A percentile compares a stretch with the other conserved stretches of the same genome.
phyloP scores from a whole-genome alignment of 192 early-diverging fungal genomes.

The Backusella australiensis region DNA sequence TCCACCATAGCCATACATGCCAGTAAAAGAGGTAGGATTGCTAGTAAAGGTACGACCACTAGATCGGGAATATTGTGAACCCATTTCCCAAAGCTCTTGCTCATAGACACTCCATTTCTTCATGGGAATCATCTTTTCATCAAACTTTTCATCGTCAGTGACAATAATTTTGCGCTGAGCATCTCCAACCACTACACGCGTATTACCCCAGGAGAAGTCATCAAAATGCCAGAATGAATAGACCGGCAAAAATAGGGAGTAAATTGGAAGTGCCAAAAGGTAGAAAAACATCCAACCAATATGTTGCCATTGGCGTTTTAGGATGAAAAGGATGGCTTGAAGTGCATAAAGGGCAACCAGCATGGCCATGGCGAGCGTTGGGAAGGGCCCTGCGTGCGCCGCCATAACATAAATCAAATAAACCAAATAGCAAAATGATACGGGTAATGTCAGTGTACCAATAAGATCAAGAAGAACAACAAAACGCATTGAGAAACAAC shows the following conservation, averaged over 20 bases:
- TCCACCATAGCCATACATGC: not conserved
- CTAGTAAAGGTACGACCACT: slow-evolving; percentile 35
- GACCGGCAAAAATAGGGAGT: slow-evolving; percentile 86
- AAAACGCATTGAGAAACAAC: slow-evolving; percentile 98
- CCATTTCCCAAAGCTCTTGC: slow-evolving; percentile 70
- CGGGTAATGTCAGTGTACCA: slow-evolving; percentile 74
- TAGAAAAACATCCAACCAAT: slow-evolving; percentile 90
- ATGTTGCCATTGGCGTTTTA: slow-evolving; percentile 79
- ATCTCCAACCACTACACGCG: slow-evolving; percentile 78
- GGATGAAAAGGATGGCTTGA: slow-evolving; percentile 80
- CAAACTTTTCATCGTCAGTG: slow-evolving; percentile 77
- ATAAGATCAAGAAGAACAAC: slow-evolving; percentile 92
- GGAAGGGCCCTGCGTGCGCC: slow-evolving; percentile 62
- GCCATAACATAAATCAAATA: slow-evolving; percentile 75
- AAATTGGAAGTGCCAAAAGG: slow-evolving; percentile 85
- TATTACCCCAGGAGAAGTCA: slow-evolving; percentile 99
- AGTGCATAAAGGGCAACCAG: slow-evolving; percentile 85
- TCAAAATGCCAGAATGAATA: slow-evolving; percentile 99
- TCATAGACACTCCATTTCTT: slow-evolving; percentile 90
- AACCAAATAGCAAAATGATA: slow-evolving; percentile 77
- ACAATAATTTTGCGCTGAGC: slow-evolving; percentile 60
- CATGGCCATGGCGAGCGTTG: slow-evolving; percentile 77
- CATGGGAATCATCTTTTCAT: slow-evolving; percentile 81
- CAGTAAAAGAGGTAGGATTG: not conserved
- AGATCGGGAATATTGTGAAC: slow-evolving; percentile 41